Evolutionary conservation across 2,329 filamentous ascomycete genomes (phyloP).

Genomic region (Sphaerulina vaccinii): DNA sequence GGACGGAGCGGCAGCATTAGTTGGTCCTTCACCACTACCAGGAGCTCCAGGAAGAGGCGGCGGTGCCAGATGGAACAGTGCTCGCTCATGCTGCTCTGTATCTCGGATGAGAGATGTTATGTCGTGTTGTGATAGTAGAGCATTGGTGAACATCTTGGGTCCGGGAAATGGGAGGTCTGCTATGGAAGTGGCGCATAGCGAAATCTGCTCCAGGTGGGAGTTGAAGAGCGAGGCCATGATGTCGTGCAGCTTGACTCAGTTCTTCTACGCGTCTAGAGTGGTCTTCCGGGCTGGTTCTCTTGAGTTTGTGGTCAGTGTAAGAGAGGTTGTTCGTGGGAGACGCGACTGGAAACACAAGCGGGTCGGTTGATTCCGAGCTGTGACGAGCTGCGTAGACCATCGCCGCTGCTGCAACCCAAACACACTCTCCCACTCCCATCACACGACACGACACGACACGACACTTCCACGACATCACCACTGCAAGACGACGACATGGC

Average conservation of each 20-base stretch:
- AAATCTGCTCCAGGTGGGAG: constrained; percentile 52
- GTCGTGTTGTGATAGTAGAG: constrained; percentile 76
- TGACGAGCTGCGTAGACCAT: background rate
- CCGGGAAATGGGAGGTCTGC: constrained; percentile 65
- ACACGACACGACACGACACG: constrained; percentile 8
- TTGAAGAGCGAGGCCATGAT: constrained; percentile 43
- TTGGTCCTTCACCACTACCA: constrained; percentile 41
- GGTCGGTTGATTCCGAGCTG: background rate
- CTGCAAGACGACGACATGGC: constrained; percentile 40
- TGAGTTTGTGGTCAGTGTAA: background rate
- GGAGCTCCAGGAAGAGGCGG: constrained; percentile 53
- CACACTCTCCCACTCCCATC: constrained; percentile 4
- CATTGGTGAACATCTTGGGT: constrained; percentile 94
- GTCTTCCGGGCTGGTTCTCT: background rate
- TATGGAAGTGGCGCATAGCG: constrained; percentile 50
- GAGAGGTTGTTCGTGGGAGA: background rate
- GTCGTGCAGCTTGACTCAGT: background rate
- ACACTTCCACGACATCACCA: constrained; percentile 12
- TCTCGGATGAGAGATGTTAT: constrained; percentile 94
- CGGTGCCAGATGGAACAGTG: constrained; percentile 86
- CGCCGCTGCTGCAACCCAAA: constrained; percentile 3
- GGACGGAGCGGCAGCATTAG: constrained; percentile 13
- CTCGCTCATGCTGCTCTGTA: constrained; percentile 90
- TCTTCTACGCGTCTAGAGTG: background rate
- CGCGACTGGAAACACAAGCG: constrained; percentile 2